Conservation (phyloP, 257 asterid species). For the Petrea volubilis region DNA sequence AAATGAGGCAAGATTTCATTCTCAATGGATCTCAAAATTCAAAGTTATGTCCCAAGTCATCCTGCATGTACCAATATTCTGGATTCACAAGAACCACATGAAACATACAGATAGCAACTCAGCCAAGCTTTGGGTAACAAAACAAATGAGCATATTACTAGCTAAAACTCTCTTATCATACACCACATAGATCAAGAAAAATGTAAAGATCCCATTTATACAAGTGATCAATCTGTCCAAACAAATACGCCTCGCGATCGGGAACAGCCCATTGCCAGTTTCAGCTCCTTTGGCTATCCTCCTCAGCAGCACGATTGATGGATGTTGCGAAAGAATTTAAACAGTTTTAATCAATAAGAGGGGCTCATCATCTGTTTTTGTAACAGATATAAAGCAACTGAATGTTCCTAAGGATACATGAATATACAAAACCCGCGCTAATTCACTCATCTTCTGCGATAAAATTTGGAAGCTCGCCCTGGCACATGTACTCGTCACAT, state of each 20-base stretch:
- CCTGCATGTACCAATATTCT: too few relatives aligned
- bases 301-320: background rate
- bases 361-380: slow-evolving; percentile 12
- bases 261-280: background rate
- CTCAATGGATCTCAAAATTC: too few relatives aligned
- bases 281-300: background rate
- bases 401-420: slow-evolving; percentile 18
- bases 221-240: slow-evolving; percentile 13
- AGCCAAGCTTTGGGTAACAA: slow-evolving; percentile 1
- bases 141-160: background rate
- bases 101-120: slow-evolving; percentile 11
- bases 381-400: slow-evolving; percentile 4
- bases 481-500: slow-evolving; percentile 90
- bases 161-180: slow-evolving; percentile 27
- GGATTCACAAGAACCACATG: background rate
- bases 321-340: background rate
- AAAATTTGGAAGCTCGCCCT: slow-evolving; percentile 75
- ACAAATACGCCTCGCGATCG: slow-evolving; percentile 3
- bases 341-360: slow-evolving; percentile 14
- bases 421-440: background rate
- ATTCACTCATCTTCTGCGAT: slow-evolving; percentile 78
- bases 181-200: slow-evolving; percentile 23
- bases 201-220: slow-evolving; percentile 19
- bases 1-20: too few relatives aligned
- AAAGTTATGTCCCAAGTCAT: too few relatives aligned